phyloP scores from a whole-genome alignment of 129 eudicot genomes.

The Apium graveolens region DNA sequence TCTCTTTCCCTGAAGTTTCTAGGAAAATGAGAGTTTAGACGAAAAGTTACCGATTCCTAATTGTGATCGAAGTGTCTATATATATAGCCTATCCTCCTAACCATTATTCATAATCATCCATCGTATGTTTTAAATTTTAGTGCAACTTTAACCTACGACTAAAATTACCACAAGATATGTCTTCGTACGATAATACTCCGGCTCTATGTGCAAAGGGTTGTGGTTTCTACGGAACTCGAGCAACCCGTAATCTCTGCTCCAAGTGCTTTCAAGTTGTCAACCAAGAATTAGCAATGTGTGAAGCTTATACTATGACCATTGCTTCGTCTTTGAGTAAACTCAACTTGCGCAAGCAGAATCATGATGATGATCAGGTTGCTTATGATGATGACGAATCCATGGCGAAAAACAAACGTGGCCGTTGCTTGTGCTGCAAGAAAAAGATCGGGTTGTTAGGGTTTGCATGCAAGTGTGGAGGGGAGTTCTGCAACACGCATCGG shows the following conservation, averaged over 20 bases:
- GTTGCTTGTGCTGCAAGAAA: slow-evolving; percentile 52
- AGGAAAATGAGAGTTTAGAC: too few species aligned
- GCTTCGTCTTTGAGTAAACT: background rate
- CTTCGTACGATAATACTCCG: background rate
- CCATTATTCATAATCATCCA: too few species aligned
- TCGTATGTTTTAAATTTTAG: too few species aligned
- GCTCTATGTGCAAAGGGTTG: slow-evolving; percentile 66
- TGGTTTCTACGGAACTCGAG: slow-evolving; percentile 64
- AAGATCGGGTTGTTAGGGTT: slow-evolving; percentile 50
- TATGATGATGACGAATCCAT: background rate
- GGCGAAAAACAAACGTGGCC: slow-evolving; percentile 7
- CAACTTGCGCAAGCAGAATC: background rate
- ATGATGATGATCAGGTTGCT: background rate
- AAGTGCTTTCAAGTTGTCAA: slow-evolving; percentile 33
- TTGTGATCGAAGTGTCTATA: too few species aligned
- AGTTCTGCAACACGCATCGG: slow-evolving; percentile 67
- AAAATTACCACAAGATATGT: background rate
- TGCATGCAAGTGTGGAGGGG: slow-evolving; percentile 41
- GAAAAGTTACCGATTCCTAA: too few species aligned
- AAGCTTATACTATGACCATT: slow-evolving; percentile 14
- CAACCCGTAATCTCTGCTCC: slow-evolving; percentile 57
- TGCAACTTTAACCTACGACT: too few species aligned
- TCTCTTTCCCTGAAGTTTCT: too few species aligned
- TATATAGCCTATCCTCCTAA: too few species aligned
- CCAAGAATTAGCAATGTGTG: background rate